Base-by-base conservation (phyloP, 331 rosid species). In the Cucumis variabilis region DNA sequence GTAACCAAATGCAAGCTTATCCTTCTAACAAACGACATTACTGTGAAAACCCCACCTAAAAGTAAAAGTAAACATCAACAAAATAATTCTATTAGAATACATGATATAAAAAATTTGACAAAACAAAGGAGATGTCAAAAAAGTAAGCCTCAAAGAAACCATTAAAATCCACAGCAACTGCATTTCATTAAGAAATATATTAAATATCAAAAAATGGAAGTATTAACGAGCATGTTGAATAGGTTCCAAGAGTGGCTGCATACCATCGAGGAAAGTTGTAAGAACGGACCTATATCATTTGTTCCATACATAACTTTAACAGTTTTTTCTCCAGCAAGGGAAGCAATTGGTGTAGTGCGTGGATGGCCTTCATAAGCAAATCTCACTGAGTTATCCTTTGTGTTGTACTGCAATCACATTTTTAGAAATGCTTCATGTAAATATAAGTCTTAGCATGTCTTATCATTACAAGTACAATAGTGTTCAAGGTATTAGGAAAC, bases 301-400 rank as follows among this genome's bases (percentile, higher is more conserved):
- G 98, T 88, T 88, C 98, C 98, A 86, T 98, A 97, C 12, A 98
- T 98, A 86, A 93, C 98, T 91, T 97, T 97, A 86, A 94, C 93
- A 66, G 94, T 92, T 69, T 91, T 91, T 91, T 94, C 99, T 74
- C 98, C 96, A 88, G 98, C 73, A 78, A 97, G 98, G 75, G 98
- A 63, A 88, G 96, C 96, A 82, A 97, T 93, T 73, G 96, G 96
- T 86, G 89, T 93, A 27, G 99, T 98, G 23, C 98, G 98, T 81
- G 99, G 98, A 89, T 97, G 99, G 89, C 98, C 91, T 97, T 95
- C 98, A 90, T 97, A 95, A 87, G 95, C 98, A 91, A 97, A 91
- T 90, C 82, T 97, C 85, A 97, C 98, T 75, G 98, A 97, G 91
- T 98, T 92, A 88, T 95, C 98, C 90, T 95, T 97, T 75, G 98